Conservation (phyloP, 345 rosid genomes). For the Psidium friedrichsthalianum region DNA sequence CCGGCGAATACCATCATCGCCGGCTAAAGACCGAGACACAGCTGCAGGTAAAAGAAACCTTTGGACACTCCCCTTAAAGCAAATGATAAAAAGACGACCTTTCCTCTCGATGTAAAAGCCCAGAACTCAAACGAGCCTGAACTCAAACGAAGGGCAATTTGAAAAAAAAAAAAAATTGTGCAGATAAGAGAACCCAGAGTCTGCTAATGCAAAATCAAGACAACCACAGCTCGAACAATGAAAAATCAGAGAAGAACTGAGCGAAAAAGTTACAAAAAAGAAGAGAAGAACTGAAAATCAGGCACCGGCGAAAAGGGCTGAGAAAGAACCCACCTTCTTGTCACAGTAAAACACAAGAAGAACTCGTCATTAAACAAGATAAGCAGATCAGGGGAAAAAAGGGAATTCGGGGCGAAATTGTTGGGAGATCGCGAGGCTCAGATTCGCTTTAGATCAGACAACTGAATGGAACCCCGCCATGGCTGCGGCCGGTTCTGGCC, state of each 20-base stretch:
- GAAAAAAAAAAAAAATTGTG: not conserved
- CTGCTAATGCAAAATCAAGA: not conserved
- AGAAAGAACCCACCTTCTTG: not conserved
- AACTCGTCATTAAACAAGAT: not conserved
- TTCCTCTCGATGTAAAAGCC: not conserved
- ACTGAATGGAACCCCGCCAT: slow-evolving; percentile 1
- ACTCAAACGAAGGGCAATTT: not conserved
- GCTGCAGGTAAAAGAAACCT: not conserved
- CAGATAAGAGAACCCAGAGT: not conserved
- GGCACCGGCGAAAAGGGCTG: not conserved
- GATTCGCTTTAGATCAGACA: not conserved
- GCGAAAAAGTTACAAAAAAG: not conserved
- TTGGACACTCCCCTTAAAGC: not conserved
- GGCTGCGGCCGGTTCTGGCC: not conserved
- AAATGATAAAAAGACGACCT: not conserved
- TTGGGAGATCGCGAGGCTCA: not conserved
- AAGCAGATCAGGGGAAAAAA: not conserved
- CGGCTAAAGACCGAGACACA: not conserved
- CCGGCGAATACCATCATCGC: not conserved
- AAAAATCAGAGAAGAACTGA: not conserved
- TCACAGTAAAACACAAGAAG: not conserved
- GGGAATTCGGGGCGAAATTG: not conserved
- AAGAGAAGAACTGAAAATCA: not conserved
- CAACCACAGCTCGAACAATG: not conserved
- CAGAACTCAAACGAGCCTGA: not conserved